Percentiles rank a stretch among this genome's conserved stretches.
Evolutionary conservation across 2,329 filamentous ascomycete genomes (phyloP).

Genomic region (Diaporthe eres): DNA sequence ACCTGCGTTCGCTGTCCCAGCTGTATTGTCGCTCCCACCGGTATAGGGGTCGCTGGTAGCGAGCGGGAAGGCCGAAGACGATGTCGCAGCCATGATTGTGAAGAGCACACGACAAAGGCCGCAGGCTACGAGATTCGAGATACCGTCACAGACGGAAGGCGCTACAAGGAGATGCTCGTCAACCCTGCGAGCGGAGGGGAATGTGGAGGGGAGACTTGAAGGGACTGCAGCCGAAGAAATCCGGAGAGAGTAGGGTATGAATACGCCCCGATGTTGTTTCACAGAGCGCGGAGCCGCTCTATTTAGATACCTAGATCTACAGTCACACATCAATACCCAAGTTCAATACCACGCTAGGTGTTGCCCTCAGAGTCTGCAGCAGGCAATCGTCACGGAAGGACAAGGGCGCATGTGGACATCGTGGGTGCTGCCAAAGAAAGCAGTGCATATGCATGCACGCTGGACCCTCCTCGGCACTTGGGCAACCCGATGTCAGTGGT

Average conservation of each 20-base stretch:
- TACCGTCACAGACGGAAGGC: slow-evolving; percentile 1
- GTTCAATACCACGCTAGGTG: slow-evolving; percentile 15
- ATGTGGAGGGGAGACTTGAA: slow-evolving; percentile 7
- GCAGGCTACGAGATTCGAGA: background rate
- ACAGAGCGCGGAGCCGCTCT: slow-evolving; percentile 27
- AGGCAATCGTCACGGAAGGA: slow-evolving; percentile 3
- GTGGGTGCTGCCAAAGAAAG: slow-evolving; percentile 37
- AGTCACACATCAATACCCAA: slow-evolving; percentile 30
- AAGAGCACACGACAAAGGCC: background rate
- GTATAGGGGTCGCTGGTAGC: slow-evolving; percentile 57
- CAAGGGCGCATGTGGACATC: slow-evolving; percentile 29
- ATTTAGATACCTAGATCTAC: slow-evolving; percentile 39
- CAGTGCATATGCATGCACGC: slow-evolving; percentile 33
- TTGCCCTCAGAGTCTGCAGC: slow-evolving; percentile 9
- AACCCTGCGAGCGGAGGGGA: slow-evolving; percentile 1
- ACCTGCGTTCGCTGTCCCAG: slow-evolving; percentile 43
- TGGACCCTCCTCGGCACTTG: slow-evolving; percentile 38
- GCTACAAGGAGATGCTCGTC: slow-evolving; percentile 18
- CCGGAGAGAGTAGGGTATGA: slow-evolving; percentile 15
- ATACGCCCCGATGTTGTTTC: background rate
- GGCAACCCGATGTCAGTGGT: background rate
- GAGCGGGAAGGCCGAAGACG: slow-evolving; percentile 56
- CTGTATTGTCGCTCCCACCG: slow-evolving; percentile 53
- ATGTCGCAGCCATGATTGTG: slow-evolving; percentile 57
- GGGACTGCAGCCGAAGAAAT: background rate